These are phyloP conservation scores for Hawksworthiomyces lignivorus DNA, from an alignment of 2,329 filamentous ascomycete species.

Conservation along the genomic window DNA sequence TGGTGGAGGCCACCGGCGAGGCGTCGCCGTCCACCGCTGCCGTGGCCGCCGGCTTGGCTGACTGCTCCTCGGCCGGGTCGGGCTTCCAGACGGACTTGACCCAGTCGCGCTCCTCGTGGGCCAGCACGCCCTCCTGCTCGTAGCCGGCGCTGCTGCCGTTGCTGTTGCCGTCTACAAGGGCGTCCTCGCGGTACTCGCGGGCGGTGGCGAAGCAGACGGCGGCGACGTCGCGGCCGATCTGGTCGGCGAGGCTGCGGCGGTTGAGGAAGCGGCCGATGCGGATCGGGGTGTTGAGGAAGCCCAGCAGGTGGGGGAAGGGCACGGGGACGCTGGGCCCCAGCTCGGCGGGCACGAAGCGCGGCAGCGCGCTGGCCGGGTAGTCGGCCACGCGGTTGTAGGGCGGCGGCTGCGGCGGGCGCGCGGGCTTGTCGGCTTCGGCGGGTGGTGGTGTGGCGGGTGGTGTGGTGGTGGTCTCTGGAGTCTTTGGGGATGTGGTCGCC, in stretches of 20 bases:
- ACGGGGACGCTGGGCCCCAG: slow-evolving; percentile 69
- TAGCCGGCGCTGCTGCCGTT: slow-evolving; percentile 29
- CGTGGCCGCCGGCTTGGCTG: too few relatives aligned
- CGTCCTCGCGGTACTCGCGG: slow-evolving; percentile 43
- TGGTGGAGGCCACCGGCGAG: slow-evolving; percentile 17
- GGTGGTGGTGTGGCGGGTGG: slow-evolving; percentile 5
- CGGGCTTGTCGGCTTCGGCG: slow-evolving; percentile 45
- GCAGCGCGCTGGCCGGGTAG: slow-evolving; percentile 60
- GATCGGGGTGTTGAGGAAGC: slow-evolving; percentile 82
- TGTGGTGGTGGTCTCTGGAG: slow-evolving; percentile 16
- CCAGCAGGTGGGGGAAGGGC: slow-evolving; percentile 80
- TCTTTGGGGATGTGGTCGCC: slow-evolving; percentile 20
- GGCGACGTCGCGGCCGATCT: slow-evolving; percentile 79
- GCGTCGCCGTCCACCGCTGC: not conserved
- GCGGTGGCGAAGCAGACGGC: slow-evolving; percentile 64
- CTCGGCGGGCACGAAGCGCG: slow-evolving; percentile 57
- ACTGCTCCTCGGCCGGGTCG: slow-evolving; percentile 26
- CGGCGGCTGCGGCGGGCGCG: slow-evolving; percentile 53
- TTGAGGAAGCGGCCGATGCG: slow-evolving; percentile 84
- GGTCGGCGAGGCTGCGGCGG: slow-evolving; percentile 75
- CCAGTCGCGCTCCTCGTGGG: slow-evolving; percentile 73
- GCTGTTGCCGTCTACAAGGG: too few relatives aligned
- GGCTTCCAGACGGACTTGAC: slow-evolving; percentile 66
- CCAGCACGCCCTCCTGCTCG: slow-evolving; percentile 60
- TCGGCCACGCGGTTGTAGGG: slow-evolving; percentile 68